Conservation (phyloP, 2,329 filamentous ascomycete genomes). For the Phoma sp. region DNA sequence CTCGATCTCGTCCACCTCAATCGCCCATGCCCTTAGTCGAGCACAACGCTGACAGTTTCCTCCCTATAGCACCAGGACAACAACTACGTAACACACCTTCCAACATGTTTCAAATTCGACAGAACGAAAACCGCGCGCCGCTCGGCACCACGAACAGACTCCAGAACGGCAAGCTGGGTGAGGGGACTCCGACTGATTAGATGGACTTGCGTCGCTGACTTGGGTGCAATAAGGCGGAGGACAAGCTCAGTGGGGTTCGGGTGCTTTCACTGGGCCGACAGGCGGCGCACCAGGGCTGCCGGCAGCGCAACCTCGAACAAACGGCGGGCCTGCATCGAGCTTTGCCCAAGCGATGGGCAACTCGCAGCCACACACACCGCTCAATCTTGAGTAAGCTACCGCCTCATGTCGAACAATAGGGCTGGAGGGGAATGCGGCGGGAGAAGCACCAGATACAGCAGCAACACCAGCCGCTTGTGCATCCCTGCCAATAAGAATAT, state of each 20-base stretch:
- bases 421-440: not conserved
- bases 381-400: constrained; percentile 64
- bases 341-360: constrained; percentile 65
- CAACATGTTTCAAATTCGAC: constrained; percentile 57
- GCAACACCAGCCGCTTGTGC: not conserved
- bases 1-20: not conserved
- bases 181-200: constrained; percentile 15
- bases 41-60: constrained; percentile 20
- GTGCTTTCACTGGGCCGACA: constrained; percentile 61
- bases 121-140: constrained; percentile 58
- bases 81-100: constrained; percentile 61
- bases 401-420: not conserved
- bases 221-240: constrained; percentile 54
- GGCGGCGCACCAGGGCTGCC: constrained; percentile 61
- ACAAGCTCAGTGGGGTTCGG: constrained; percentile 58
- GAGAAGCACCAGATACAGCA: not conserved
- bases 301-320: constrained; percentile 58
- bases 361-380: constrained; percentile 60
- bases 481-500: constrained; percentile 3
- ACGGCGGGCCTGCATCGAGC: constrained; percentile 58
- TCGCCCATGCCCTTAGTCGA: not conserved
- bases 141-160: constrained; percentile 56
- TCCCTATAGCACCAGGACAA: constrained; percentile 56
- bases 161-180: constrained; percentile 64
- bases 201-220: constrained; percentile 27